These are phyloP conservation scores for Russula sp. DNA, from an alignment of 768 basidiomycete genomes.

Conservation along the genomic window DNA sequence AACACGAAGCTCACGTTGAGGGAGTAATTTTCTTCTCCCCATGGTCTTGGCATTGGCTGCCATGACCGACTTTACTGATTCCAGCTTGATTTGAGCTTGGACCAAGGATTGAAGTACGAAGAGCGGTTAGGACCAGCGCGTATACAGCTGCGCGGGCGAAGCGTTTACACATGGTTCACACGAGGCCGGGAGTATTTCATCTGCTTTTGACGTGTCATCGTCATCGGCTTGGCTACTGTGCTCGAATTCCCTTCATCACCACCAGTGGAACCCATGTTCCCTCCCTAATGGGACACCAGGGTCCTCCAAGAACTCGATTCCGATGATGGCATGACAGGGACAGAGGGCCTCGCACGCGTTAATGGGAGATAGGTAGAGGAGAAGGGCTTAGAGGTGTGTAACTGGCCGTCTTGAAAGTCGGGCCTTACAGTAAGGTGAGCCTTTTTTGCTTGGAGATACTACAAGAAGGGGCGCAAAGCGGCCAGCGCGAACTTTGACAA, in stretches of 20 bases:
- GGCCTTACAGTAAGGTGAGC: too few species aligned
- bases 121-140: slow-evolving; percentile 63
- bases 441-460: too few species aligned
- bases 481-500: too few species aligned
- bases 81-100: slow-evolving; percentile 51
- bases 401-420: too few species aligned
- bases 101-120: slow-evolving; percentile 59
- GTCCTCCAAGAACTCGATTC: slow-evolving; percentile 41
- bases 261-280: slow-evolving; percentile 67
- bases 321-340: slow-evolving; percentile 58
- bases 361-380: slow-evolving; percentile 48
- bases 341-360: slow-evolving; percentile 53
- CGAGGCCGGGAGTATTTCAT: slow-evolving; percentile 48
- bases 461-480: too few species aligned
- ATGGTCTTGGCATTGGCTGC: slow-evolving; percentile 67
- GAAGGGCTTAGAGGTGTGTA: too few species aligned
- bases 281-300: slow-evolving; percentile 57
- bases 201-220: too few species aligned
- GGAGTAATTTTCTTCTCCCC: slow-evolving; percentile 82
- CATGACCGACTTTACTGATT: slow-evolving; percentile 65
- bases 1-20: too few species aligned
- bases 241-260: slow-evolving; percentile 42
- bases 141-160: slow-evolving; percentile 36
- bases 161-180: slow-evolving; percentile 49
- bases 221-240: slow-evolving; percentile 62